These are phyloP conservation scores for Arthroderma sp. DNA, from an alignment of 2,329 filamentous ascomycete genomes.

Conservation along the genomic window DNA sequence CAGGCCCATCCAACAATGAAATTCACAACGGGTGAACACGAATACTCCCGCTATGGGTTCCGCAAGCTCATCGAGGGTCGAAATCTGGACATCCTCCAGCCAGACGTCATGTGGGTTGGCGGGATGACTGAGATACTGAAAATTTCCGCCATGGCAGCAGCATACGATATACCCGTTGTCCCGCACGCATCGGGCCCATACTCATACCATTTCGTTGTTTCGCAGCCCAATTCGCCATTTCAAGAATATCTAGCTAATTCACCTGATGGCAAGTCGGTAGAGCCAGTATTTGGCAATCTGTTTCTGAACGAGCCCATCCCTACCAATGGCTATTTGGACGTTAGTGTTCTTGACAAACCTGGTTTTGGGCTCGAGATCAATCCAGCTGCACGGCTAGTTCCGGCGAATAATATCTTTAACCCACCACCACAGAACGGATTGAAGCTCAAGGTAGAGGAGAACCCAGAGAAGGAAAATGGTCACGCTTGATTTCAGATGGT, in stretches of 20 bases:
- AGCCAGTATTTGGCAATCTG: slow-evolving; percentile 83
- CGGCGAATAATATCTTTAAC: slow-evolving; percentile 59
- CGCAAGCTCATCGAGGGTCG: slow-evolving; percentile 84
- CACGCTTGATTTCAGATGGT: neutral
- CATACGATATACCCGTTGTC: slow-evolving; percentile 88
- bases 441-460: neutral
- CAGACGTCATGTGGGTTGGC: slow-evolving; percentile 95
- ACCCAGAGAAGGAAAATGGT: neutral
- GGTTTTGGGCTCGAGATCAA: slow-evolving; percentile 85
- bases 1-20: slow-evolving; percentile 78
- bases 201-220: slow-evolving; percentile 92
- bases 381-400: slow-evolving; percentile 64
- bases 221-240: slow-evolving; percentile 84
- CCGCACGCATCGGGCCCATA: slow-evolving; percentile 92
- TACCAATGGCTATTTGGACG: slow-evolving; percentile 64
- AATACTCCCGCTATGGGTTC: slow-evolving; percentile 90
- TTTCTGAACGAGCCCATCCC: slow-evolving; percentile 88
- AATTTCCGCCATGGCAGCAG: slow-evolving; percentile 74
- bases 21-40: slow-evolving; percentile 92
- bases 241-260: slow-evolving; percentile 94
- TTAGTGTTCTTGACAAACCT: slow-evolving; percentile 70
- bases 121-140: slow-evolving; percentile 85
- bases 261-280: slow-evolving; percentile 73
- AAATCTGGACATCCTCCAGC: slow-evolving; percentile 87
- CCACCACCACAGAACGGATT: slow-evolving; percentile 37